Conservation (phyloP, 192 early-diverging fungal genomes). For the Chytriomyces sp. region DNA sequence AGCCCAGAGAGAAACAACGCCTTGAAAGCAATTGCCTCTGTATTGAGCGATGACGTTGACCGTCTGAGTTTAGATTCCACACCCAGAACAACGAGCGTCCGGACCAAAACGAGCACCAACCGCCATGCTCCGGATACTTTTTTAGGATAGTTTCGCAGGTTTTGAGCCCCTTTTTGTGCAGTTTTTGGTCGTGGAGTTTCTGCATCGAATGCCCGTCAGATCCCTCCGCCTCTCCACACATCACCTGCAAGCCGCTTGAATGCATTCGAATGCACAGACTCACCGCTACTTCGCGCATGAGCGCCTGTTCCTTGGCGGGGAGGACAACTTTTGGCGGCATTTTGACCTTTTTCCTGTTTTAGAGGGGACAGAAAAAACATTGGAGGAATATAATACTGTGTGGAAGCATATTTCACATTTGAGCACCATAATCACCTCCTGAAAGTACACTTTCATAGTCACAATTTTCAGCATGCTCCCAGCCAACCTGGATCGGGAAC, state of each 20-base stretch:
- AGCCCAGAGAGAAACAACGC: slow-evolving; percentile 88
- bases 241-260: background rate
- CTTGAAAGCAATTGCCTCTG: slow-evolving; percentile 93
- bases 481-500: too few species aligned
- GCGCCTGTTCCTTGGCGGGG: slow-evolving; percentile 70
- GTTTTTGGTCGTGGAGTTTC: slow-evolving; percentile 93
- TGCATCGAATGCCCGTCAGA: slow-evolving; percentile 31
- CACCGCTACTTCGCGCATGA: slow-evolving; percentile 75
- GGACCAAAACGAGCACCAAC: slow-evolving; percentile 43
- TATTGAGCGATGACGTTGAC: background rate
- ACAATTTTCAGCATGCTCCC: too few species aligned
- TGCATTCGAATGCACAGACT: background rate
- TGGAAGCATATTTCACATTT: too few species aligned
- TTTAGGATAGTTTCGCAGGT: slow-evolving; percentile 88
- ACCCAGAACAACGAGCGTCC: background rate
- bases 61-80: background rate
- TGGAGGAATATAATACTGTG: too few species aligned
- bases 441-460: too few species aligned
- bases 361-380: too few species aligned
- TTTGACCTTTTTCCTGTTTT: slow-evolving; percentile 7
- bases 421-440: too few species aligned
- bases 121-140: slow-evolving; percentile 91
- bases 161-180: slow-evolving; percentile 96
- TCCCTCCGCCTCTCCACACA: background rate
- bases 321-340: slow-evolving; percentile 33